Base-by-base conservation (phyloP, 768 basidiomycete genomes). In the Auriscalpium orientale region DNA sequence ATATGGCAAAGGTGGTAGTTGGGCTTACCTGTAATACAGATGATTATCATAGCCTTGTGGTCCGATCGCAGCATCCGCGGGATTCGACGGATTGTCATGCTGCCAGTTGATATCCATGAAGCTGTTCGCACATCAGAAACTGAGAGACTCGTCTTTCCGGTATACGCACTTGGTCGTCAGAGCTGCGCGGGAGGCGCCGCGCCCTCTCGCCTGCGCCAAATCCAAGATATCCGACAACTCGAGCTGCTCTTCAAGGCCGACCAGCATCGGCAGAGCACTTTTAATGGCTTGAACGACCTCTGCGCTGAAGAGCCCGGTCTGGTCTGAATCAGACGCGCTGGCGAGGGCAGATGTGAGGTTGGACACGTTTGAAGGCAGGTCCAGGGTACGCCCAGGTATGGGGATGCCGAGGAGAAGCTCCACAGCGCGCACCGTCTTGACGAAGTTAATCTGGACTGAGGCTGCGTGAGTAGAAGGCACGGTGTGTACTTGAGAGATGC, bases 61-160 rank as follows among this genome's bases (percentile, higher is more conserved):
- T 1, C 89, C 89, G 45, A 78, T 76, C 5, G 77, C 76, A 22
- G 84, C 87, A 50, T 81, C 74, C 8, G 83, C 81, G 13, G 89
- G 89, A 64, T 91, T 91, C 6, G 85, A 12, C 16, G 82, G 85
- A 67, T 80, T 76, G 62, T 84, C 76, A 66, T 74, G 68, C 64
- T 91, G 89, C 89, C 89, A 91, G 57, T 80, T 82, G 48, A 87
- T 64, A 60, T 91, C 87, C 87, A 90, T 90, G 66, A 89, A 89
- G 61, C 88, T 91, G 60, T 6, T 28, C 40, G 44, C 4, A 16
- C 22, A 2, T n/a, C n/a, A 2, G 12, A 10, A 40, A 18, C 43
- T 6, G 43, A 34, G 7, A 3, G n/a, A 8, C 35, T 5, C 5
- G 9, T 22, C 44, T 12, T 13, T 35, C 9, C 4, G 34, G 15